Evolutionary conservation across 805 yeast genomes (phyloP), one percentile per base, ranked within the genome.

Genomic region (Kuraishia piskuri): DNA sequence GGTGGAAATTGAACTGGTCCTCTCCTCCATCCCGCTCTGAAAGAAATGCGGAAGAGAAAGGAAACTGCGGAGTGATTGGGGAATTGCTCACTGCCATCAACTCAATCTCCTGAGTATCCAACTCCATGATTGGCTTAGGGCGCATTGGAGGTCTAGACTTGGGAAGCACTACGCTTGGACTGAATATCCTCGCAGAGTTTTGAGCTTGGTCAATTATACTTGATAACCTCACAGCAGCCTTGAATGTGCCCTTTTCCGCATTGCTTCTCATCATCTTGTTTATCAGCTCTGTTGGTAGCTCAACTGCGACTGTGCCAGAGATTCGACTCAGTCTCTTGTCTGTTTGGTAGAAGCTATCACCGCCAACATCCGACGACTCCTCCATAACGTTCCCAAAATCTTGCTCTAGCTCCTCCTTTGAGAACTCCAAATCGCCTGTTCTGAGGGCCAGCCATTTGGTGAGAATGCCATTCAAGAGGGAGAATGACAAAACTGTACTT

Each of bases 401-500:
- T n/a, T 31, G 40, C 17, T 31, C 40, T 12, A 31, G 17, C 14
- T 45, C 48, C 22, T 45, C 48, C 14, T 21, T 22, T 5, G 48
- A 45, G 22, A 45, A 22, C 21, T 22, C 24, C 48, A 45, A 17
- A 17, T 45, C 48, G n/a, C 48, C 48, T 10, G 22, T 22, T 17
- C 48, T 45, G 22, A 45, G 48, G 12, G 9, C 24, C 3, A 45
- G 48, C 48, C 48, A 45, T 21, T 45, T 22, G 24, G 12, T 31
- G 22, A 48, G 37, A 25, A 49, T 48, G 48, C 44, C 20, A 51
- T 56, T 25, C 53, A 50, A 21, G 45, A 14, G n/a, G 50, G 49
- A 6, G 57, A 44, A 48, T n/a, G 40, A 9, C 36, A 22, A 9
- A 53, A 50, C 2, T 46, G 48, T 2, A 50, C 19, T 22, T 49